These are phyloP conservation scores for Cercospora sp. DNA, from an alignment of 2,329 filamentous ascomycete genomes.

Conservation along the genomic window DNA sequence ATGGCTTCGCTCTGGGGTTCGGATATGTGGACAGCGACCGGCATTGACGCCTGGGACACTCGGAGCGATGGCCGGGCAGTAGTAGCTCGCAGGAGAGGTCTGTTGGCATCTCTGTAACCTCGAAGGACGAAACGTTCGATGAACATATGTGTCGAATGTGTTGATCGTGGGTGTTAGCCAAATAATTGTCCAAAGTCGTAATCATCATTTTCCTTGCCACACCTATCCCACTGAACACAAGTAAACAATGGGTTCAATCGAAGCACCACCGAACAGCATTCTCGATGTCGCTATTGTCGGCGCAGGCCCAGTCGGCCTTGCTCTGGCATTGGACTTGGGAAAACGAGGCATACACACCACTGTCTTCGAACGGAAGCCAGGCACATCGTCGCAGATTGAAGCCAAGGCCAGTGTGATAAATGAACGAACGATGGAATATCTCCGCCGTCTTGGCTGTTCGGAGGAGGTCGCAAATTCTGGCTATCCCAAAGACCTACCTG, in stretches of 20 bases:
- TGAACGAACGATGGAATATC: conserved; percentile 14
- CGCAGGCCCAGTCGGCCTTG: conserved; percentile 12
- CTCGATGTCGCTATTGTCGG: conserved; percentile 10
- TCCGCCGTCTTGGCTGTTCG: neutral
- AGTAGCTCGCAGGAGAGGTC: neutral
- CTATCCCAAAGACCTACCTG: conserved; percentile 6
- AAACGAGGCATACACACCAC: conserved; percentile 6
- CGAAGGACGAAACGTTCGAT: neutral
- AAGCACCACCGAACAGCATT: neutral
- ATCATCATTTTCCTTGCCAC: neutral
- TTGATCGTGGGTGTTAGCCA: neutral
- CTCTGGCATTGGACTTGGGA: conserved; percentile 7
- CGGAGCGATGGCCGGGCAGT: neutral
- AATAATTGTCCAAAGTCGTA: neutral
- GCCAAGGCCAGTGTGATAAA: conserved; percentile 13
- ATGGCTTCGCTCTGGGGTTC: neutral
- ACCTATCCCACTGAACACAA: neutral
- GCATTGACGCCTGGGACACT: neutral
- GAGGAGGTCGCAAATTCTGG: neutral
- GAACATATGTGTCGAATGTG: neutral
- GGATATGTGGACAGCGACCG: neutral
- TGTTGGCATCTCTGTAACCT: neutral
- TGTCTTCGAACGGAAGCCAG: conserved; percentile 11
- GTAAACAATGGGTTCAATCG: neutral
- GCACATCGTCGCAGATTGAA: conserved; percentile 3